Evolutionary conservation across 139 green algal species (phyloP).

Genomic region (Picochlorum costavermella): DNA sequence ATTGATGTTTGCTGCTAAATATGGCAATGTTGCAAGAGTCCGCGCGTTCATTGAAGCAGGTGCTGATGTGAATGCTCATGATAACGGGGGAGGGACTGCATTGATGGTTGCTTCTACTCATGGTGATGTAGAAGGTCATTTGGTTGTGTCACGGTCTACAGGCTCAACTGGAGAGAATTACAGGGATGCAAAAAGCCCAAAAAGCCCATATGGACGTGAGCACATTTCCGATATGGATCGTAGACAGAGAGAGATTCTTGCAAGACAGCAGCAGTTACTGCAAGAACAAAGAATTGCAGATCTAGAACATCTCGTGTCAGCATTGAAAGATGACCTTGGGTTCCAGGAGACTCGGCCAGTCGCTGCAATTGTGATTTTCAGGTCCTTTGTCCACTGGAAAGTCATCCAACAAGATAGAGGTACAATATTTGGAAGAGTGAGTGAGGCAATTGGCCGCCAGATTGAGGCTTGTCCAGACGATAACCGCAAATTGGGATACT

Average conservation of each 20-base stretch:
- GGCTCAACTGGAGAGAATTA: not conserved
- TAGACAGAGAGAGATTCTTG: slow-evolving; percentile 67
- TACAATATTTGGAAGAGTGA: slow-evolving; percentile 92
- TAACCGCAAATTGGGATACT: slow-evolving; percentile 86
- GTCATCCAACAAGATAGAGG: slow-evolving; percentile 87
- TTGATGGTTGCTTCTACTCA: no score
- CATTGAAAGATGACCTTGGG: slow-evolving; percentile 44
- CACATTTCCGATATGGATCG: slow-evolving; percentile 58
- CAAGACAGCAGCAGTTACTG: slow-evolving; percentile 76
- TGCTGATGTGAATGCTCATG: no score
- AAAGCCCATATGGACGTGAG: not conserved
- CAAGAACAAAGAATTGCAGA: slow-evolving; percentile 73
- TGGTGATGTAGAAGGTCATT: no score
- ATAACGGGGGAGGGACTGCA: no score
- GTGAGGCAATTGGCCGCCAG: slow-evolving; percentile 69
- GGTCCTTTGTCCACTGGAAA: slow-evolving; percentile 80
- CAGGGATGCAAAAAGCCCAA: not conserved
- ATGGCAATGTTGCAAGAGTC: no score
- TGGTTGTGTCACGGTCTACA: not conserved
- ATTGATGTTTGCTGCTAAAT: no score
- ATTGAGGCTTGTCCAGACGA: slow-evolving; percentile 83
- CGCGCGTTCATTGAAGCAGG: no score
- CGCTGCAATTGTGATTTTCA: slow-evolving; percentile 83
- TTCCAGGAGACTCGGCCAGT: slow-evolving; percentile 78
- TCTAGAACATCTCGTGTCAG: slow-evolving; percentile 73